Conservation (phyloP, 1,139 yeast genomes). For the Starmera stellimalicola region DNA sequence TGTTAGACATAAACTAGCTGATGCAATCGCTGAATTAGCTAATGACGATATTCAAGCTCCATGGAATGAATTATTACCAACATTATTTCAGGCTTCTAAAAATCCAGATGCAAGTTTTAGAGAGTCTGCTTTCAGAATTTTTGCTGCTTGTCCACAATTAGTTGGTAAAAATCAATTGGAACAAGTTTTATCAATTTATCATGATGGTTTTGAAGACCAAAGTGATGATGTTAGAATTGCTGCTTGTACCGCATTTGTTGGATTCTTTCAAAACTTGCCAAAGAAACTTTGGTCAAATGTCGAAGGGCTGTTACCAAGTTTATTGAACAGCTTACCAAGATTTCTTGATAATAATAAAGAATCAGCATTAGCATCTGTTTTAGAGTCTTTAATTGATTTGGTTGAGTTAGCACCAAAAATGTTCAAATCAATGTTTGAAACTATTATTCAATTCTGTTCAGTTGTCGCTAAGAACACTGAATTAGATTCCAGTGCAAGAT, state of each 20-base stretch:
- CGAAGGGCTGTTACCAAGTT: slow-evolving; percentile 70
- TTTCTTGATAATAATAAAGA: slow-evolving; percentile 74
- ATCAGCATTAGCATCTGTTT: slow-evolving; percentile 72
- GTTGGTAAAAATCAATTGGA: slow-evolving; percentile 50
- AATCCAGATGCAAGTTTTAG: slow-evolving; percentile 63
- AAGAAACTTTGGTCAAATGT: slow-evolving; percentile 69
- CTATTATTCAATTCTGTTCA: slow-evolving; percentile 75
- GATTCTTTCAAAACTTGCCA: slow-evolving; percentile 76
- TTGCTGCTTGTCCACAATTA: slow-evolving; percentile 76
- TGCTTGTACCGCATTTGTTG: slow-evolving; percentile 86
- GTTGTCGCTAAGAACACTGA: slow-evolving; percentile 75
- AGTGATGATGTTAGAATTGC: slow-evolving; percentile 83
- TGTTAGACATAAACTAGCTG: slow-evolving; percentile 87
- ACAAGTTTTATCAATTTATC: slow-evolving; percentile 60
- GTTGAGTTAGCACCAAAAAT: slow-evolving; percentile 92
- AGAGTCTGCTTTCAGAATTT: slow-evolving; percentile 85
- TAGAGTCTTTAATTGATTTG: slow-evolving; percentile 80
- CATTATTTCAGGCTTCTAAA: slow-evolving; percentile 59
- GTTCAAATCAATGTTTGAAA: slow-evolving; percentile 83
- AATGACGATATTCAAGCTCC: slow-evolving; percentile 46
- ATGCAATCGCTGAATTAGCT: slow-evolving; percentile 90
- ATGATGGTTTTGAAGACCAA: slow-evolving; percentile 68
- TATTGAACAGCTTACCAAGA: slow-evolving; percentile 81
- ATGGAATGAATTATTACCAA: slow-evolving; percentile 77
- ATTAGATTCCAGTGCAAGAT: slow-evolving; percentile 68